Conservation (phyloP, 129 eudicot species). For the Silybum marianum region DNA sequence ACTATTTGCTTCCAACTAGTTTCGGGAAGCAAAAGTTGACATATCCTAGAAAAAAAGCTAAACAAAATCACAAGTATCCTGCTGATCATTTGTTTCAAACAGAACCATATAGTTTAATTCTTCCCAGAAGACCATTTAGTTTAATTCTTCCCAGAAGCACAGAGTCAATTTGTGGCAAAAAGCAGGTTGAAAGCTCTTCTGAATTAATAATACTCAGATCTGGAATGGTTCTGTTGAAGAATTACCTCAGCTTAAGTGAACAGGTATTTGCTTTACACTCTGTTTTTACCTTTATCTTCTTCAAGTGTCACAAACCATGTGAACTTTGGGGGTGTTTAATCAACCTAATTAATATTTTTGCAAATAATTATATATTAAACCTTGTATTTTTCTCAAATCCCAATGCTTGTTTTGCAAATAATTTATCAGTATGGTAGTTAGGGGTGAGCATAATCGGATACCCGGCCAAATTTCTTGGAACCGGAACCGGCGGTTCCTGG, state of each 20-base stretch:
- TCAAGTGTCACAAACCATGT: background rate
- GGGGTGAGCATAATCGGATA: too few relatives aligned
- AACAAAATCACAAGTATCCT: background rate
- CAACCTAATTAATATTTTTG: background rate
- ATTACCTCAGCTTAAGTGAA: slow-evolving; percentile 33
- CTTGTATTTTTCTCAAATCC: background rate
- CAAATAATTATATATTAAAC: too few relatives aligned
- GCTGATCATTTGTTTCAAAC: background rate
- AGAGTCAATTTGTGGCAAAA: background rate
- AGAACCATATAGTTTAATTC: slow-evolving; percentile 46
- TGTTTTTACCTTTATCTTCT: background rate
- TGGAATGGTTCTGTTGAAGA: slow-evolving; percentile 61
- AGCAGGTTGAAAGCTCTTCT: slow-evolving; percentile 14
- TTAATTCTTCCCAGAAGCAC: slow-evolving; percentile 23
- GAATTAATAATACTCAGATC: slow-evolving; percentile 41
- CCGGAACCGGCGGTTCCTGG: too few relatives aligned
- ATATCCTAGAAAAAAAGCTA: slow-evolving; percentile 1
- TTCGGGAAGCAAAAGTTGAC: slow-evolving; percentile 36
- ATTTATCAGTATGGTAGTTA: background rate
- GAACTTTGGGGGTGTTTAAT: background rate
- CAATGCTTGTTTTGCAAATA: background rate
- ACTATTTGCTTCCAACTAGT: slow-evolving; percentile 31
- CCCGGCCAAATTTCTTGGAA: too few relatives aligned
- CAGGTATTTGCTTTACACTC: slow-evolving; percentile 44
- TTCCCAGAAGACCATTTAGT: slow-evolving; percentile 40